phyloP scores from a whole-genome alignment of 805 yeast species.

The Starmerella sirachaensis region DNA sequence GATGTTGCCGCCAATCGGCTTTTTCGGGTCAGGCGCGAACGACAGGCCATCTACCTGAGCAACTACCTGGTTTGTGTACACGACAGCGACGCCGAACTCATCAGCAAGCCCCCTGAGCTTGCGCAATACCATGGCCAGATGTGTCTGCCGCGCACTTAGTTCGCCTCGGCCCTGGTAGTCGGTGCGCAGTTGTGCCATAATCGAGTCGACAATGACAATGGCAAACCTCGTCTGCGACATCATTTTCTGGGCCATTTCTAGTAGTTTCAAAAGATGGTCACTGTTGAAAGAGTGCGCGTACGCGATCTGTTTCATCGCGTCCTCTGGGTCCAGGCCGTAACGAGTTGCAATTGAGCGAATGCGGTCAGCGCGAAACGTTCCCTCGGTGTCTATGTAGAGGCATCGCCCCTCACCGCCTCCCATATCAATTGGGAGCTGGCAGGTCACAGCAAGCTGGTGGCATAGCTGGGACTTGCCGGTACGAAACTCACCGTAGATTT shows the following conservation, averaged over 20 bases:
- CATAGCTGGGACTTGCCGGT: conserved; percentile 96
- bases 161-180: conserved; percentile 95
- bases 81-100: conserved; percentile 95
- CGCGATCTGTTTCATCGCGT: conserved; percentile 92
- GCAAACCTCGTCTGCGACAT: conserved; percentile 92
- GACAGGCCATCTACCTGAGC: conserved; percentile 90
- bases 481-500: conserved; percentile 91
- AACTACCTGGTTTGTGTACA: conserved; percentile 90
- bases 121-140: conserved; percentile 86
- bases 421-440: conserved; percentile 90
- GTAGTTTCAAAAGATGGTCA: conserved; percentile 80
- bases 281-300: conserved; percentile 96
- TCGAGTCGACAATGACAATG: conserved; percentile 84
- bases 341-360: conserved; percentile 81
- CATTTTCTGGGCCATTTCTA: conserved; percentile 86
- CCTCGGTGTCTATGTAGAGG: conserved; percentile 90
- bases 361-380: conserved; percentile 89
- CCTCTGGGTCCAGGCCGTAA: conserved; percentile 83
- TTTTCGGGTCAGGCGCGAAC: conserved; percentile 93
- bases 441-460: conserved; percentile 92
- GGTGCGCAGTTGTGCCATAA: conserved; percentile 91
- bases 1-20: conserved; percentile 97
- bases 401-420: conserved; percentile 99
- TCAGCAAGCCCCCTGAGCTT: conserved; percentile 87
- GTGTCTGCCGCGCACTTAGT: conserved; percentile 85